Evolutionary conservation across 2,329 filamentous ascomycete species (phyloP), one percentile per base, ranked within the genome.

Genomic region (Verticillium dahliae): DNA sequence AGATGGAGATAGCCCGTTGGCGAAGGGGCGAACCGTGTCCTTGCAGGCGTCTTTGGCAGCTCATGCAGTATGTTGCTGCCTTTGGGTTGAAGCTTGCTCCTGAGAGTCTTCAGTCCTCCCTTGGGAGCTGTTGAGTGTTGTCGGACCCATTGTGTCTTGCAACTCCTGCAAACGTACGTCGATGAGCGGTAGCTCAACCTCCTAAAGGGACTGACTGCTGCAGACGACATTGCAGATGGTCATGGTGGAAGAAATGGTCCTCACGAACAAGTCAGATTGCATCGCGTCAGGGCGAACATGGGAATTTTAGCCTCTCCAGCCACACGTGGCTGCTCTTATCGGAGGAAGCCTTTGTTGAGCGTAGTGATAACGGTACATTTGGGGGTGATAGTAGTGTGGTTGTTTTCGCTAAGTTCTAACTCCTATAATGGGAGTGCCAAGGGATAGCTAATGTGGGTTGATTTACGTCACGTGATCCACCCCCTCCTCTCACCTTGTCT

Each of bases 1-100:
- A 99, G 81, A 75, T 99, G 95, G 31, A 99, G 82, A 69, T 94
- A 93, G 1, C 95, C 95, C 0, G 95, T 99, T 0, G 95, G 95
- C 1, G 95, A 98, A 0, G 95, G 95, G 1, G 96, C 95, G 75
- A 99, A 99, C 56, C 95, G 88, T 18, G 95, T 70, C 33, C 68
- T 65, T 10, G 67, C 66, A 56, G 90, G 89, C 6, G 71, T 75
- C 34, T 78, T 75, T 34, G 86, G 83, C 15, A 85, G 77, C 72
- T 65, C 62, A 39, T 57, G 55, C 18, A 63, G 61, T 35, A 54
- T 60, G 27, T 62, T 61, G 27, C 61, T 61, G 37, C 22, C 39
- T 61, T 64, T 61, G 31, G 62, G 56, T 22, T 63, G 64, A 4
- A 65, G 56, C 63, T 63, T 63, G 56, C 62, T 62, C 56, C 64